Conservation (phyloP, 2,329 filamentous ascomycete species). For the Trichoderma atrobrunneum region DNA sequence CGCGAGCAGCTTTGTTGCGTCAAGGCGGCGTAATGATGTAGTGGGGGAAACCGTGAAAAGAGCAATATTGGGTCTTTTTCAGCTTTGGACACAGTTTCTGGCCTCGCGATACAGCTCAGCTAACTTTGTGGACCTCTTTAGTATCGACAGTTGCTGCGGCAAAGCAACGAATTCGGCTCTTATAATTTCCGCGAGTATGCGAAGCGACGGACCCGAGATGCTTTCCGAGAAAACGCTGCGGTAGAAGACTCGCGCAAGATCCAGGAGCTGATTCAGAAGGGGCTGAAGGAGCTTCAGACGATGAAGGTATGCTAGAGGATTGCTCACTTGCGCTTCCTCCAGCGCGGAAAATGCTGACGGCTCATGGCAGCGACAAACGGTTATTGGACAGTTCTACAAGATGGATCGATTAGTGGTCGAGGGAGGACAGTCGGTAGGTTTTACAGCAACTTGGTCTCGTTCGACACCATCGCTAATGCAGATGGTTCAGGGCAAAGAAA, state of each 20-base stretch:
- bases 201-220: constrained; percentile 82
- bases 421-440: constrained; percentile 68
- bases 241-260: constrained; percentile 72
- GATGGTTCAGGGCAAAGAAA: constrained; percentile 62
- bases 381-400: constrained; percentile 93
- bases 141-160: constrained; percentile 90
- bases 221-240: constrained; percentile 76
- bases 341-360: background rate
- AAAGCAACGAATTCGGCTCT: constrained; percentile 80
- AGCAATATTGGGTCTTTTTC: background rate
- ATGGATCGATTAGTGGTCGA: constrained; percentile 89
- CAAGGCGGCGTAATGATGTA: background rate
- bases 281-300: constrained; percentile 79
- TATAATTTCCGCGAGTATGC: constrained; percentile 99
- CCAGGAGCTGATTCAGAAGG: constrained; percentile 87
- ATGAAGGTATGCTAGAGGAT: constrained; percentile 68
- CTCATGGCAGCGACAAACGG: constrained; percentile 74
- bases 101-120: background rate
- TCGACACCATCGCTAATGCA: background rate
- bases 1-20: background rate
- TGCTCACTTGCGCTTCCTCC: no score
- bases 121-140: constrained; percentile 36
- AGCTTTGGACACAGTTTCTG: background rate
- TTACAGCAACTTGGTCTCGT: no score
- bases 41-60: constrained; percentile 9